phyloP scores from a whole-genome alignment of 495 filamentous ascomycete genomes.

The Penicillium longicatenatum region DNA sequence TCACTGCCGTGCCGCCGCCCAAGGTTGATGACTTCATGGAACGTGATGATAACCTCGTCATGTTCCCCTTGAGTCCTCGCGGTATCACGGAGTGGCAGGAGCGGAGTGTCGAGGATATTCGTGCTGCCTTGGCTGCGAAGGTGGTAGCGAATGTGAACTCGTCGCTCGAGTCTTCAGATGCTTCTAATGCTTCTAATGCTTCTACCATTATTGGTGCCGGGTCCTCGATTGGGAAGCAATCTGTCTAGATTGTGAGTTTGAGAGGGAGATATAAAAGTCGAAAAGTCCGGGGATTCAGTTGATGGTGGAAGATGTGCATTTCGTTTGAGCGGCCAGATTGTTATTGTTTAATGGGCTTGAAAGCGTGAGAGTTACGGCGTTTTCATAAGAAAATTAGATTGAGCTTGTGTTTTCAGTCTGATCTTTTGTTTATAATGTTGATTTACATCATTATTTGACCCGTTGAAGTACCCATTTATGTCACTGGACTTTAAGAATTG shows the following conservation, averaged over 20 bases:
- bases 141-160: conserved; percentile 31
- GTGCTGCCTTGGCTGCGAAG: conserved; percentile 53
- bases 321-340: conserved; percentile 24
- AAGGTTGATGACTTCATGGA: conserved; percentile 59
- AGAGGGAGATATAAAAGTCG: not conserved
- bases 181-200: no score
- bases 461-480: not conserved
- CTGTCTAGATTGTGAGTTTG: conserved; percentile 22
- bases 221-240: conserved; percentile 19
- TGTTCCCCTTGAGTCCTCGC: conserved; percentile 66
- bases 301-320: conserved; percentile 9
- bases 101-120: conserved; percentile 61
- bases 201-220: conserved; percentile 27
- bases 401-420: not conserved
- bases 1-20: conserved; percentile 61
- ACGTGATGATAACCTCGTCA: conserved; percentile 59
- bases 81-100: conserved; percentile 62
- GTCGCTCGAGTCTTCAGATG: conserved; percentile 24
- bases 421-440: not conserved
- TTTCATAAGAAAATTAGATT: conserved; percentile 5
- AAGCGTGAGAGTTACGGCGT: conserved; percentile 38
- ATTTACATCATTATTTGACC: not conserved
- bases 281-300: not conserved
- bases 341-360: conserved; percentile 13
- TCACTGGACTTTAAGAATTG: not conserved